Evolutionary conservation across 768 basidiomycete species (phyloP), one percentile per base, ranked within the genome.

Genomic region (Amyloporia xantha): DNA sequence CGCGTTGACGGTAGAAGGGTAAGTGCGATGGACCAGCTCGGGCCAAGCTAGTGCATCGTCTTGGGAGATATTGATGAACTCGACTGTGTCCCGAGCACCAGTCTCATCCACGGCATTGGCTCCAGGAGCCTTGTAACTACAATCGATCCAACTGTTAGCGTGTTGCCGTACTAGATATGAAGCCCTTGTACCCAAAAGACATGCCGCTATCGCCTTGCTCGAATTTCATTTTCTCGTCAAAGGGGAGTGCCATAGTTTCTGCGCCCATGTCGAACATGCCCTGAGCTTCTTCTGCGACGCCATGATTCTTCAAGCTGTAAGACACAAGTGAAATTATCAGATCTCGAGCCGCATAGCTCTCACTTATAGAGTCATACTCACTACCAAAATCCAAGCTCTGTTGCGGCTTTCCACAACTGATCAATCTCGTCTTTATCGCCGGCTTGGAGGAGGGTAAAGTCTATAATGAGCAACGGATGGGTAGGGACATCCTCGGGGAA

Each of bases 301-400:
- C 70, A 47, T 74, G 71, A 52, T 74, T 49, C 25, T 49, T 49
- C 19, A 49, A 20, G 25, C 48, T 49, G 27, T 15, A n/a, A 10
- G 4, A n/a, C n/a, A 7, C n/a, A 26, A 11, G 25, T 20, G 24
- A 10, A n/a, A n/a, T n/a, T n/a, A 35, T 35, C 10, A 35, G 33
- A 9, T 10, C 33, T 35, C 33, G 33, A 35, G 33, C 33, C 33
- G 9, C 33, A 35, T 35, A 35, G 33, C 33, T 10, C 9, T n/a
- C 10, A 10, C 33, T 9, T 35, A 35, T 35, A 35, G n/a, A 35
- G n/a, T 35, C 9, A n/a, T 35, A 71, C 75, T 58, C 56, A 75
- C 72, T 77, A 78, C 71, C 76, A 78, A 60, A 78, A 78, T 2
- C 77, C 77, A 13, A 78, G 63, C 23, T 65, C 62, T 0, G 72